Conservation (phyloP, 176 grass and related monocot species). For the Avena atlantica region DNA sequence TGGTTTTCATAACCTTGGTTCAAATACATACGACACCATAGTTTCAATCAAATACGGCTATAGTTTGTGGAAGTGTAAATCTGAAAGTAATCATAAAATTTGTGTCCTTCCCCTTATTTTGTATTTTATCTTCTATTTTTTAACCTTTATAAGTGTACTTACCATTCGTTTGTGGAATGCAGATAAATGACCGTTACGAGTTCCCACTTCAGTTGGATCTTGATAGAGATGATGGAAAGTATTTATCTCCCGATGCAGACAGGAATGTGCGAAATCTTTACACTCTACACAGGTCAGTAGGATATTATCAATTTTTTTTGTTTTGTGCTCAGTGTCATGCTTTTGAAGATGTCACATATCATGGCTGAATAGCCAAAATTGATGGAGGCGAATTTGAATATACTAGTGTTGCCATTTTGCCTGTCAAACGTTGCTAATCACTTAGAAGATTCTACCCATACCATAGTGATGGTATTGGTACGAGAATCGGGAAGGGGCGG, state of each 20-base stretch:
- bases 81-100: not conserved
- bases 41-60: not conserved
- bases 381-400: slow-evolving; percentile 7
- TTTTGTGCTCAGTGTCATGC: slow-evolving; percentile 13
- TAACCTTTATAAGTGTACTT: slow-evolving; percentile 34
- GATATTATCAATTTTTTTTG: slow-evolving; percentile 9
- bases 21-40: not conserved
- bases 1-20: not conserved
- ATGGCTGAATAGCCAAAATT: slow-evolving; percentile 31
- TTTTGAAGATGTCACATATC: slow-evolving; percentile 4
- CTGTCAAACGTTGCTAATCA: slow-evolving; percentile 12
- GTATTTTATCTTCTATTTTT: not conserved
- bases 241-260: slow-evolving; percentile 94
- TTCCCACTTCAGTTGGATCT: slow-evolving; percentile 99
- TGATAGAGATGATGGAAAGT: slow-evolving; percentile 91
- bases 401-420: not conserved
- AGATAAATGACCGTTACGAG: slow-evolving; percentile 99
- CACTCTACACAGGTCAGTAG: slow-evolving; percentile 86
- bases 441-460: not conserved
- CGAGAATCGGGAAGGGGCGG: not conserved
- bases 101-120: slow-evolving; percentile 1
- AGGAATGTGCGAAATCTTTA: slow-evolving; percentile 95
- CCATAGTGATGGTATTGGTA: slow-evolving; percentile 13
- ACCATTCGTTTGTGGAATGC: slow-evolving; percentile 53
- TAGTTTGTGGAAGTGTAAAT: slow-evolving; percentile 1